Evolutionary conservation across 2,329 filamentous ascomycete species (phyloP), one percentile per base, ranked within the genome.

Genomic region (Trichoderma guizhouense): DNA sequence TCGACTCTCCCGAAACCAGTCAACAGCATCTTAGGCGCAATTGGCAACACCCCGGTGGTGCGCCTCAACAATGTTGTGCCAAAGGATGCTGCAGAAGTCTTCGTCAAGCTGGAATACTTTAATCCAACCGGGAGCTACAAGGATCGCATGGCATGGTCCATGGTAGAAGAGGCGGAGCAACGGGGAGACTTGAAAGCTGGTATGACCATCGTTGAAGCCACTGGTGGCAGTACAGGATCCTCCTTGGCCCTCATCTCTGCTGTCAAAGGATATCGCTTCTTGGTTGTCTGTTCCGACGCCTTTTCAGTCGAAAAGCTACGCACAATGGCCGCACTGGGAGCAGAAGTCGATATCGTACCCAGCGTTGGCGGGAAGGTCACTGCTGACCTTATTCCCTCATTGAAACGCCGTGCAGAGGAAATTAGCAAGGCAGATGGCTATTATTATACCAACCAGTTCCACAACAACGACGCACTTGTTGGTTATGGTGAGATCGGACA

Each of bases 241-340:
- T 65, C 62, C 8, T 15, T 65, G 3, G 62, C 62, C 21, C 51
- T 65, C 18, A 21, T 65, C 7, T 65, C 26, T 24, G 62, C 62
- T 5, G 43, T 51, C 2, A 65, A 68, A 4, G 65, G 65, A 14
- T 68, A 68, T 24, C 24, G 26, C 8, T 68, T 68, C 30, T 21
- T 60, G 1, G 65, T 55, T 47, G 65, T 34, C n/a, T 58, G 32
- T 11, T 67, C 70, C 9, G 51, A 67, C 15, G 62, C 63, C 18
- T 68, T 72, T 26, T 70, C 73, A 8, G 30, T 47, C 1, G 74
- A 75, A 36, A 75, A 74, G 57, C n/a, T 72, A 24, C 60, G 72
- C 21, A 72, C 74, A 7, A 74, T 74, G 63, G 64, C 73, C 7
- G 64, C 73, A 1, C 65, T 73, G 4, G 73, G 73, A 15, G 72